Percentiles rank a stretch among this genome's conserved stretches.
Conservation (phyloP, 352 stramenopile genomes). For the Phytophthora sansomeana region DNA sequence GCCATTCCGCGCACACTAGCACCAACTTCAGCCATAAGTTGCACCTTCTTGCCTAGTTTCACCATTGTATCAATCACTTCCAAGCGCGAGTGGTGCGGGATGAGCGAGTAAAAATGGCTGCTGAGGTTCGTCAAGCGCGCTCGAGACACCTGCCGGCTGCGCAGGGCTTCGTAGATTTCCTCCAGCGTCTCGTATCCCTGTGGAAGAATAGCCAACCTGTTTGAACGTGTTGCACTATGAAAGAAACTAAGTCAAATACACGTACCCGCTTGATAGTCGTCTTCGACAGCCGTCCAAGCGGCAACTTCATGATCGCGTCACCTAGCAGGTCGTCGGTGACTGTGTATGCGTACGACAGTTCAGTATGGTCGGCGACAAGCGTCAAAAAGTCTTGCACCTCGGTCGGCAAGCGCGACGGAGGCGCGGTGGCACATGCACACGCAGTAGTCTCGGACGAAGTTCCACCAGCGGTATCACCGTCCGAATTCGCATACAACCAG, state of each 20-base stretch:
- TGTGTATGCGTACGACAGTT: constrained; percentile 46
- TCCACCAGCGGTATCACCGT: constrained; percentile 21
- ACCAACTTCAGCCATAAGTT: constrained; percentile 62
- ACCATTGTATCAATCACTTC: constrained; percentile 74
- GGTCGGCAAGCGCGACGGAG: constrained; percentile 50
- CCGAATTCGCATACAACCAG: constrained; percentile 36
- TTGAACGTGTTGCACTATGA: no score
- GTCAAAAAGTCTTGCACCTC: constrained; percentile 65
- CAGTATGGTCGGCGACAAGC: constrained; percentile 52
- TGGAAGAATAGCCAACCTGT: not conserved
- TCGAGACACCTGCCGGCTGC: constrained; percentile 45
- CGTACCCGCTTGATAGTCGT: constrained; percentile 68
- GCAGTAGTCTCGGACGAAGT: constrained; percentile 12
- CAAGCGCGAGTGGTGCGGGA: constrained; percentile 62
- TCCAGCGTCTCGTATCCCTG: constrained; percentile 73
- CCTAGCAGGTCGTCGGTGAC: constrained; percentile 49
- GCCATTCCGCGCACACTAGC: constrained; percentile 52
- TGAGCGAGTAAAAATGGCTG: constrained; percentile 73
- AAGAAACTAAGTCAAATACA: not conserved
- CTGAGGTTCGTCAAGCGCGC: constrained; percentile 55
- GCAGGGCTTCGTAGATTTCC: constrained; percentile 66
- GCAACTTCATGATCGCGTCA: constrained; percentile 55
- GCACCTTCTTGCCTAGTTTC: constrained; percentile 67
- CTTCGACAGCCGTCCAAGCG: constrained; percentile 61
- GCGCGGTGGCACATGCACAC: constrained; percentile 32